Percentiles rank a stretch among this genome's conserved stretches.
phyloP scores from a whole-genome alignment of 768 basidiomycete genomes.

The Suillus clintonianus region DNA sequence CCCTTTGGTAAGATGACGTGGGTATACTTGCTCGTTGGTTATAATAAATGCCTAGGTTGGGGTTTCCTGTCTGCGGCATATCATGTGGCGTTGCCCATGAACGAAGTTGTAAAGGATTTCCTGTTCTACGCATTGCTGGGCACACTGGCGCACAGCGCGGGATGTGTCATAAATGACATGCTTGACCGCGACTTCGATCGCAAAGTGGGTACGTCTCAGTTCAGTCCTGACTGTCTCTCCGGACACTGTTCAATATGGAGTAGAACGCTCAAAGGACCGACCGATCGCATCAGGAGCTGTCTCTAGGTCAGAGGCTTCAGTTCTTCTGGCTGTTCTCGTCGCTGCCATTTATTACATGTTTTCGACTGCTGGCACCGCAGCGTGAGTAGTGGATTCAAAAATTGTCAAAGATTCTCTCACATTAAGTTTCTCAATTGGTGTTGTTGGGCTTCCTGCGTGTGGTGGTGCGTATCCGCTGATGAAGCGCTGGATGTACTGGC shows the following conservation, averaged over 20 bases:
- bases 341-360: not conserved
- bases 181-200: slow-evolving; percentile 53
- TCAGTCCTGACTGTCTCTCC: not conserved
- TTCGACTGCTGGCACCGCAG: not conserved
- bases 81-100: not conserved
- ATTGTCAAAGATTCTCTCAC: not conserved
- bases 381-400: not conserved
- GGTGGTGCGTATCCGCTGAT: slow-evolving; percentile 24
- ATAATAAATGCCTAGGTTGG: not conserved
- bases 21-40: not conserved
- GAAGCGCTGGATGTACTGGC: slow-evolving; percentile 28
- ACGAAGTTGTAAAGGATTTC: not conserved
- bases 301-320: not conserved
- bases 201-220: slow-evolving; percentile 44
- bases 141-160: slow-evolving; percentile 41
- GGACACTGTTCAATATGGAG: not conserved
- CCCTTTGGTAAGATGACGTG: not conserved
- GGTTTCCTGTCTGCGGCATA: not conserved
- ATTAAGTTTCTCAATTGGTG: not conserved
- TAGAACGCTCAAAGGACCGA: not conserved
- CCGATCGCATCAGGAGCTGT: not conserved
- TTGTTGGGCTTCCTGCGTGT: not conserved
- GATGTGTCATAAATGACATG: slow-evolving; percentile 58
- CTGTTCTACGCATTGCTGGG: not conserved
- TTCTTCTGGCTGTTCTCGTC: not conserved